Percentiles rank a stretch among this genome's conserved stretches.
Conservation (phyloP, 2,329 filamentous ascomycete species). For the Graphiopsis chlorocephala region DNA sequence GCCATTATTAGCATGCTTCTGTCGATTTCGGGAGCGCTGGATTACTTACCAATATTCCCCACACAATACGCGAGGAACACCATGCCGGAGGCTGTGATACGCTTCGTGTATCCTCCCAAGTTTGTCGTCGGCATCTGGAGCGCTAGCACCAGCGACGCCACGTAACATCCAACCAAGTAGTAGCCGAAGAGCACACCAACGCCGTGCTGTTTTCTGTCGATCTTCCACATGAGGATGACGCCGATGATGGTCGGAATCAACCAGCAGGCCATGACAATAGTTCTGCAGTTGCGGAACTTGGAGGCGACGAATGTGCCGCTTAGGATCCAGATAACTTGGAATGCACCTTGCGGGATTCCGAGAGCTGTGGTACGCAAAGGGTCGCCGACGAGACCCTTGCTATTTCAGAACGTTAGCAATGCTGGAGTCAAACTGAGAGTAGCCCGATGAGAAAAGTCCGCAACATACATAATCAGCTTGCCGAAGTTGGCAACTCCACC, state of each 20-base stretch:
- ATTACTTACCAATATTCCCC: slow-evolving; percentile 31
- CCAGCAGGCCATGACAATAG: slow-evolving; percentile 52
- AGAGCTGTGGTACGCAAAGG: slow-evolving; percentile 50
- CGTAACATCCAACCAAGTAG: slow-evolving; percentile 51
- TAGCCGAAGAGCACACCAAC: slow-evolving; percentile 52
- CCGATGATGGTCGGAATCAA: slow-evolving; percentile 53
- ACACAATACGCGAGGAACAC: slow-evolving; percentile 46
- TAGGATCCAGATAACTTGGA: slow-evolving; percentile 55
- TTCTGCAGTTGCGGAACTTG: slow-evolving; percentile 50
- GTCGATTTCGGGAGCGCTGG: slow-evolving; percentile 36
- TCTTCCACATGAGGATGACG: slow-evolving; percentile 50
- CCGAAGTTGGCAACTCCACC: slow-evolving; percentile 56
- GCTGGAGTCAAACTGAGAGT: neutral
- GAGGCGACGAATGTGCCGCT: slow-evolving; percentile 53
- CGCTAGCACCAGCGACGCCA: slow-evolving; percentile 52
- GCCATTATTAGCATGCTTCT: slow-evolving; percentile 23
- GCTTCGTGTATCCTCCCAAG: slow-evolving; percentile 49
- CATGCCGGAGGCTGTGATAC: slow-evolving; percentile 46
- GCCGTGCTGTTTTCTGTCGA: slow-evolving; percentile 40
- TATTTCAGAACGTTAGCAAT: neutral
- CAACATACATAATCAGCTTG: slow-evolving; percentile 48
- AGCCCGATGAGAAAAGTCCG: neutral
- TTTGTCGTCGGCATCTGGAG: slow-evolving; percentile 53
- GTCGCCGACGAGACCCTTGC: slow-evolving; percentile 46
- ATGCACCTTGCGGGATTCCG: slow-evolving; percentile 55